Evolutionary conservation across 495 filamentous ascomycete species (phyloP).

Genomic region (Sabuloglossum arenarium): DNA sequence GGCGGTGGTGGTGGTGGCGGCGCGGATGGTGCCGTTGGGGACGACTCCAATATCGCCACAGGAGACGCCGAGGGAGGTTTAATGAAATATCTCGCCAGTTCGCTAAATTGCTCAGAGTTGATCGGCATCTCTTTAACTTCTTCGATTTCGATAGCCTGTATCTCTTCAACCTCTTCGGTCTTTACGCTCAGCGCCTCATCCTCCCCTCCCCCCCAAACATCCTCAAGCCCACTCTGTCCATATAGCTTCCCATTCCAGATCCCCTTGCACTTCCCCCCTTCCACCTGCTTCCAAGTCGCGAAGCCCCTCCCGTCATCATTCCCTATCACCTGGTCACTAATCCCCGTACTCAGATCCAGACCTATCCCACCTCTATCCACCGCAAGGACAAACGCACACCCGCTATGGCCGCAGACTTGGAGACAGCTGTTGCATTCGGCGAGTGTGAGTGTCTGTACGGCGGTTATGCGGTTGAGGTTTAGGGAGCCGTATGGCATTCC

Average conservation of each 20-base stretch:
- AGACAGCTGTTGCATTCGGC: not conserved
- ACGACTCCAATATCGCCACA: too few species aligned
- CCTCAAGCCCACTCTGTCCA: too few species aligned
- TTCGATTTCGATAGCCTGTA: too few species aligned
- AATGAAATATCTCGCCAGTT: too few species aligned
- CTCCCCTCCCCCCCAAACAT: not conserved
- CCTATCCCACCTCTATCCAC: not conserved
- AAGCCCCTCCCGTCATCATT: not conserved
- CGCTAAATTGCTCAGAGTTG: too few species aligned
- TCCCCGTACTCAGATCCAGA: not conserved
- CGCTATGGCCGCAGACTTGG: not conserved
- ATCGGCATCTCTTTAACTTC: too few species aligned
- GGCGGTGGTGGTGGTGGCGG: too few species aligned
- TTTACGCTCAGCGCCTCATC: too few species aligned
- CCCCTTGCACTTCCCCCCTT: not conserved
- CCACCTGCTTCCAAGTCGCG: not conserved
- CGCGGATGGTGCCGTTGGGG: too few species aligned
- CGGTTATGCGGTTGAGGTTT: not conserved
- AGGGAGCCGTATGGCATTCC: not conserved
- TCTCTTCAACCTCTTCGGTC: too few species aligned
- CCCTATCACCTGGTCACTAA: not conserved
- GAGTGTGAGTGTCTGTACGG: not conserved
- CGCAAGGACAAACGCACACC: not conserved
- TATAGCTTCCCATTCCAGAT: not conserved
- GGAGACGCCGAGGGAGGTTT: too few species aligned